These are phyloP conservation scores for Leishmania turanica DNA, from an alignment of 208 protist species.

Conservation along the genomic window DNA sequence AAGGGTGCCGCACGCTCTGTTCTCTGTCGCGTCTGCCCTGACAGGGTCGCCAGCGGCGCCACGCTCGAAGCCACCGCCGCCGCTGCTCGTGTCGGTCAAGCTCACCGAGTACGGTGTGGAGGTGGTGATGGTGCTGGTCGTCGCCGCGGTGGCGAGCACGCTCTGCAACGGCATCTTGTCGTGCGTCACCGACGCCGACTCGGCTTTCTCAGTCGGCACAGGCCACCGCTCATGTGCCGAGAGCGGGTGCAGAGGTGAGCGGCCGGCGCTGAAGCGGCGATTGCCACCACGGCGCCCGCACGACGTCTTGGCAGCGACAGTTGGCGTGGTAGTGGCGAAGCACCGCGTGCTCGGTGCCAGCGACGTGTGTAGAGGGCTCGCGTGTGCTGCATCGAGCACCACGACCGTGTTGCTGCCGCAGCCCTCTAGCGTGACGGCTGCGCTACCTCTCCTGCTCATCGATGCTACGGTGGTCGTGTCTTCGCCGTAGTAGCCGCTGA, in stretches of 20 bases:
- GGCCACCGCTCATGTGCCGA: neutral
- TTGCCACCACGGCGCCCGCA: neutral
- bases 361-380: neutral
- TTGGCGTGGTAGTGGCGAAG: neutral
- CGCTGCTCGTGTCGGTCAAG: conserved; percentile 6
- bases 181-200: neutral
- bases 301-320: neutral
- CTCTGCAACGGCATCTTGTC: neutral
- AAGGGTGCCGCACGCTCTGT: neutral
- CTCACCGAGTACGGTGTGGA: conserved; percentile 10
- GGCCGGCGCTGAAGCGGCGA: neutral
- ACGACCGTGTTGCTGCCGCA: neutral
- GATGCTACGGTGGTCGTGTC: neutral
- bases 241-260: neutral
- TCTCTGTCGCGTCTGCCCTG: neutral
- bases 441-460: conserved; percentile 8
- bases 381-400: neutral
- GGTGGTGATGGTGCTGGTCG: neutral
- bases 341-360: neutral
- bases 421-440: neutral
- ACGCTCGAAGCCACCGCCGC: too few relatives aligned
- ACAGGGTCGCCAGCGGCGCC: neutral
- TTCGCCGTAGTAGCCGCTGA: neutral
- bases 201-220: neutral
- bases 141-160: neutral